Evolutionary conservation across 1,139 yeast genomes (phyloP), one percentile per base, ranked within the genome.

Genomic region (Yamadazyma jaroonii): DNA sequence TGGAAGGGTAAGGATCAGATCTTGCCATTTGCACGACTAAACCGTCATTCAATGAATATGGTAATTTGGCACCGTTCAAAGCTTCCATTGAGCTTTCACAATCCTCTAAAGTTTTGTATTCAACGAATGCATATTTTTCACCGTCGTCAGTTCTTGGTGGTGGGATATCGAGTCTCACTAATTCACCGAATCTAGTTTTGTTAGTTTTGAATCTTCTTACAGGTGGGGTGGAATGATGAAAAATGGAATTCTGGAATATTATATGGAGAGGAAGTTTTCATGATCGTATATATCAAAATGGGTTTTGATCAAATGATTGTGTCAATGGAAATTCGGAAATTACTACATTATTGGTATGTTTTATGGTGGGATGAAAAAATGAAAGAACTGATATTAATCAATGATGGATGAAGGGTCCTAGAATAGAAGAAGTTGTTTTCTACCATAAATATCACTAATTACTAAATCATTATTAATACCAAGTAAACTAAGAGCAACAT

Each of bases 61-160:
- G 74, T 48, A 59, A 66, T 40, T 46, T 54, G 54, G 72, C 71
- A 17, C 73, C 74, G 46, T 77, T 73, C 50, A 79, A 59, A 36
- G 71, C 73, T 36, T 71, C 73, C 34, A 81, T 56, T 10, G 87
- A 86, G 37, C 71, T 72, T 49, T 79, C 82, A 48, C 86, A 81
- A 52, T 79, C 84, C 44, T 77, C 77, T 13, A 65, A 57, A 40
- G 69, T 74, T 50, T 77, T 75, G 53, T 72, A 83, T 53, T 82
- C 87, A 25, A 83, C 87, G 59, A 82, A 83, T n/a, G 88, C 89
- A 51, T 72, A 82, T 48, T 81, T 81, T 49, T 78, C 72, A 33
- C 83, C 81, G 44, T 77, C 81, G 41, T 76, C 75, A 22, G 77
- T 68, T 58, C 82, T 73, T 40, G 87, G 83, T 38, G 87, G 86